phyloP scores from a whole-genome alignment of 306 rosid genomes.

The Cicer bijugum region DNA sequence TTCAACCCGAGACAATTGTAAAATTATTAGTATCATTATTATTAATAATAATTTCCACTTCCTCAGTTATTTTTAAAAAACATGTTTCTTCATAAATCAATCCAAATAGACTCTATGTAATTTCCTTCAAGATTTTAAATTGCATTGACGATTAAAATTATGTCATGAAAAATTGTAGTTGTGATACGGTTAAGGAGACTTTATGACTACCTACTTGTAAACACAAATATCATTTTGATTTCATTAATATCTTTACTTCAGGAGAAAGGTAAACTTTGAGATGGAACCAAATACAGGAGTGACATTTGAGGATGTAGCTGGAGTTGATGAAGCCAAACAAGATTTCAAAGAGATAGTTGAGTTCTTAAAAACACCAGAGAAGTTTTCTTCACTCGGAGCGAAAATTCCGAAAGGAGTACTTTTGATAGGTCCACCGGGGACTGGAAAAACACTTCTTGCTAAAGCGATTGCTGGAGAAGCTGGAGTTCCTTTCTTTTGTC shows the following conservation, averaged over 20 bases:
- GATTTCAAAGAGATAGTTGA: slow-evolving; percentile 83
- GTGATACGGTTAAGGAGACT: neutral
- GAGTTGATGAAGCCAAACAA: slow-evolving; percentile 88
- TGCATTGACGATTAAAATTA: neutral
- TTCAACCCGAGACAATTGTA: too few relatives aligned
- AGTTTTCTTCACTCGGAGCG: slow-evolving; percentile 77
- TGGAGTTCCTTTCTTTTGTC: slow-evolving; percentile 83
- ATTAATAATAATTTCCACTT: too few relatives aligned
- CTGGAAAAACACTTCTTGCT: slow-evolving; percentile 79
- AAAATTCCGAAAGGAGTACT: slow-evolving; percentile 79
- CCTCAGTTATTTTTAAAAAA: too few relatives aligned
- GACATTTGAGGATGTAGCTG: slow-evolving; percentile 81
- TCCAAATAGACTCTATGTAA: neutral
- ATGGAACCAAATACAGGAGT: slow-evolving; percentile 90
- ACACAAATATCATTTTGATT: slow-evolving; percentile 1
- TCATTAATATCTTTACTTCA: slow-evolving; percentile 27
- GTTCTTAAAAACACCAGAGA: slow-evolving; percentile 77
- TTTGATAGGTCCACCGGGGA: slow-evolving; percentile 77
- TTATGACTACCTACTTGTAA: neutral
- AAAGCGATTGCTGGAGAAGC: slow-evolving; percentile 91
- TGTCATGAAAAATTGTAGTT: neutral
- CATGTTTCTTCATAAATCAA: too few relatives aligned
- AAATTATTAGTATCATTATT: too few relatives aligned
- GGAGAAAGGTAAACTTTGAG: slow-evolving; percentile 78
- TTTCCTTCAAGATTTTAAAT: neutral